Evolutionary conservation across 1,284 basidiomycete genomes (phyloP), one percentile per base, ranked within the genome.

Genomic region (Naganishia albida): DNA sequence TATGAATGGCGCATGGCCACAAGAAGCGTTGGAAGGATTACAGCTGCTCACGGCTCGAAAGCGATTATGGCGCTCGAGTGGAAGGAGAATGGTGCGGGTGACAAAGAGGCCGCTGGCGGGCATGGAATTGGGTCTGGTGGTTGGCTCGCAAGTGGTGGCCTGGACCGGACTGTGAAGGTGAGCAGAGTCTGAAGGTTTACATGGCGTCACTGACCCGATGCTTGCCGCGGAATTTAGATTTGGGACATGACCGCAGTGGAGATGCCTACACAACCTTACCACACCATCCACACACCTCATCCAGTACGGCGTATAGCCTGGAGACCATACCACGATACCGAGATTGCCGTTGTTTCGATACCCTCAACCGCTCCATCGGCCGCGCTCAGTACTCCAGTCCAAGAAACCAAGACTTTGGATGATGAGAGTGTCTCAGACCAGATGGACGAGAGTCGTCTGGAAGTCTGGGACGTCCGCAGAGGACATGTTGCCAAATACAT

Each of bases 381-480:
- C 10, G 18, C 44, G 6, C 38, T 50, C 8, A 59, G 44, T 28
- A 46, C 43, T 6, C 40, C 59, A n/a, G 43, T 63, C 26, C 49
- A 63, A 52, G 40, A 52, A 34, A 30, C 40, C 18, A 44, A 53
- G n/a, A 56, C 25, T 16, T 82, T 83, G 3, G 88, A 88, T 62
- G 84, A 85, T 65, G 80, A 82, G 40, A 72, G 16, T 38, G 43
- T 18, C 4, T 16, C 60, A 3, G 40, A 40, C 10, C 39, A 73
- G 62, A 69, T 74, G 64, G 68, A 73, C 53, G 73, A 78, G 69
- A 55, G 78, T 65, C 56, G 79, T 0, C 82, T 93, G 25, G 90
- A 93, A 72, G 86, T 93, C 20, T 94, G 91, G 91, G 91, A 94
- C 73, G 89, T 91, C 0, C 82, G 91, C 44, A 81, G 91, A 42